These are phyloP conservation scores for Podaxis sp. DNA, from an alignment of 768 basidiomycete genomes.

Conservation along the genomic window DNA sequence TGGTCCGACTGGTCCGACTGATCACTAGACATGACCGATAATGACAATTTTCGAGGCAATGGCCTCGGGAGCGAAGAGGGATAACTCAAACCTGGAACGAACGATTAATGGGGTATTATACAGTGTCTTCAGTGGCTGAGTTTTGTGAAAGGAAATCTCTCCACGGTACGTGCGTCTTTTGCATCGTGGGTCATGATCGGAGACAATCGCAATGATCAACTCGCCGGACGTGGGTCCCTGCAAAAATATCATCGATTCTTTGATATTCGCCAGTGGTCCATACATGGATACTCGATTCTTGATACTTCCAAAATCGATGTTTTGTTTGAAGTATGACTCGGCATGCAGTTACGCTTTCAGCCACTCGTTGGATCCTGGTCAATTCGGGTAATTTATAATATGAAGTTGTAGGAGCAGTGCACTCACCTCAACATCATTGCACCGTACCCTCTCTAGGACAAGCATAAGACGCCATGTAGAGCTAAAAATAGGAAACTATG, in stretches of 20 bases:
- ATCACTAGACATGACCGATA: too few species aligned
- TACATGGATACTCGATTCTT: not conserved
- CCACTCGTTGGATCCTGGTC: not conserved
- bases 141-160: too few species aligned
- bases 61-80: too few species aligned
- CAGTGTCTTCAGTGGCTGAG: too few species aligned
- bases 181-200: too few species aligned
- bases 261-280: not conserved
- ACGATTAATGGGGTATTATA: too few species aligned
- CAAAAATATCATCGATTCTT: not conserved
- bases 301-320: not conserved
- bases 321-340: slow-evolving; percentile 8
- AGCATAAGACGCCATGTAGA: not conserved
- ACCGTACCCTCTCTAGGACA: not conserved
- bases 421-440: not conserved
- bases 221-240: not conserved
- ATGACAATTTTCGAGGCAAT: too few species aligned
- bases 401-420: not conserved
- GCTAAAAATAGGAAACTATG: not conserved
- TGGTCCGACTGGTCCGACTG: too few species aligned
- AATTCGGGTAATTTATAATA: not conserved
- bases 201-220: too few species aligned
- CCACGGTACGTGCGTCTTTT: too few species aligned
- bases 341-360: not conserved
- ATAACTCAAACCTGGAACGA: too few species aligned